A percentile compares a stretch with the other conserved stretches of the same genome.
These are phyloP conservation scores for Golubevia sp. DNA, from an alignment of 1,284 basidiomycete species.

Conservation along the genomic window DNA sequence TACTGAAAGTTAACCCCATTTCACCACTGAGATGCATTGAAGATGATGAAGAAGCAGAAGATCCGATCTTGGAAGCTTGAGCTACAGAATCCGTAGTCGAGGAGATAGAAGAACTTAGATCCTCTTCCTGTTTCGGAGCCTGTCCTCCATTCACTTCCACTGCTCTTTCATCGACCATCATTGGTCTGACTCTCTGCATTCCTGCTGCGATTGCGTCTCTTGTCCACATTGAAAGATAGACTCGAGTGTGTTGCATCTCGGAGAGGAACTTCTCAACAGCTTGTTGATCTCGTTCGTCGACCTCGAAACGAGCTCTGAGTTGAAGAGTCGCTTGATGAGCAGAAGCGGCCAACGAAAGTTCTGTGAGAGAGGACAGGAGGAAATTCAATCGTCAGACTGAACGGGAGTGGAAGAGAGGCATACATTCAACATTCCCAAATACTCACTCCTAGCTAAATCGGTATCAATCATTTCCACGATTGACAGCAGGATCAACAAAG, in stretches of 20 bases:
- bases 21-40: constrained; percentile 37
- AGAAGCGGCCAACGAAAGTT: constrained; percentile 9
- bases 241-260: constrained; percentile 32
- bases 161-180: constrained; percentile 32
- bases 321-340: constrained; percentile 9
- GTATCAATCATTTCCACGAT: constrained; percentile 28
- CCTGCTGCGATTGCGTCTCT: constrained; percentile 32
- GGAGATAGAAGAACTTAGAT: not conserved
- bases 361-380: not conserved
- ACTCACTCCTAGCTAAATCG: constrained; percentile 2
- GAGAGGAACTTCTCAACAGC: constrained; percentile 17
- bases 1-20: constrained; percentile 41
- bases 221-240: constrained; percentile 37
- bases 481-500: constrained; percentile 30
- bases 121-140: not conserved
- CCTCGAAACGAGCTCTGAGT: constrained; percentile 11
- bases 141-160: constrained; percentile 18
- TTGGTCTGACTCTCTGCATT: constrained; percentile 22
- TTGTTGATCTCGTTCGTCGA: constrained; percentile 16
- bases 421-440: not conserved
- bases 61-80: too few relatives aligned
- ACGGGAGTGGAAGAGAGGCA: too few relatives aligned
- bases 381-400: not conserved
- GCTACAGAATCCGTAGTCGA: not conserved
- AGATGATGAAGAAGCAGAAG: too few relatives aligned